Evolutionary conservation across 306 rosid species (phyloP), one percentile per base, ranked within the genome.

Genomic region (Comarum palustre): DNA sequence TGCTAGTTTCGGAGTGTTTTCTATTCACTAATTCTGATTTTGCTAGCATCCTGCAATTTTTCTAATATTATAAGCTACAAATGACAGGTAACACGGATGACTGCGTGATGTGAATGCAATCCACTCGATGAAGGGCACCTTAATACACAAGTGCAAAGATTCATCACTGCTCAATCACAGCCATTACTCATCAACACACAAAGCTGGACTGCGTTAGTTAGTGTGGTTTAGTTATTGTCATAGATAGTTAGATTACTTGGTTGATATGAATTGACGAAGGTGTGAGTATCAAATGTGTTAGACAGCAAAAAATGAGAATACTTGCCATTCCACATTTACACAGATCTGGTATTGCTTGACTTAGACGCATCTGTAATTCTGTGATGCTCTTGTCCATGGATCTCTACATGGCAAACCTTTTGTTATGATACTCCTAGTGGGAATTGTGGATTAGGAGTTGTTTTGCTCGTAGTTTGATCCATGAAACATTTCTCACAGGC

Each of bases 81-180:
- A 70, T 13, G 63, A 58, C 77, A 66, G 74, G 73, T 20, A 22
- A 19, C 36, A 19, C 16, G 13, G n/a, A 61, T 64, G 66, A 54
- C 76, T 29, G 43, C 72, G 43, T 72, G 77, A 73, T 15, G 34
- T 8, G 43, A 74, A 72, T 17, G 27, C 22, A 6, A 51, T 66
- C 58, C 71, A 68, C 29, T 42, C 11, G 72, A 24, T 29, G 36
- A 50, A 45, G 19, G 16, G 43, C 67, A 61, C 39, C 43, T 27
- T 7, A 59, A 1, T 1, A 59, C 41, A 29, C 20, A 5, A 31
- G 4, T 32, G 7, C 67, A 61, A 61, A 32, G 12, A 61, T 61
- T 3, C 42, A 31, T 12, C 31, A 31, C 24, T 29, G 66, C 42
- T 60, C 22, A 14, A 31, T 31, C 66, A 60, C 66, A 31, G 24